A percentile compares a stretch with the other conserved stretches of the same genome.
Conservation (phyloP, 306 rosid species). For the Citrullus amarus region DNA sequence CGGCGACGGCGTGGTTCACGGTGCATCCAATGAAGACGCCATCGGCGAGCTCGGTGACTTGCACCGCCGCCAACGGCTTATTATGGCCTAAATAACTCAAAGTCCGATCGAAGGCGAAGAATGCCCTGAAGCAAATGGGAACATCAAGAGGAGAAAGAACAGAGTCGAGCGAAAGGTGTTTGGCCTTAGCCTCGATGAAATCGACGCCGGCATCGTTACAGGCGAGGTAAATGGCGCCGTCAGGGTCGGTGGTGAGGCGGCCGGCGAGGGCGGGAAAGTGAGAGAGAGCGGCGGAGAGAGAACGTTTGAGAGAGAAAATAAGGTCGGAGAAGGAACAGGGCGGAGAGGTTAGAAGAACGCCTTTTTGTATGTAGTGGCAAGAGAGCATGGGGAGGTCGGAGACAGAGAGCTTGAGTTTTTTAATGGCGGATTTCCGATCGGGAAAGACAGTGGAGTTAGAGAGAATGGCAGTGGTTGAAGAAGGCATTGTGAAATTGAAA, state of each 20-base stretch:
- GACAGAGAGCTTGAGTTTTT: constrained; percentile 54
- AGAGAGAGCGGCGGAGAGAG: constrained; percentile 45
- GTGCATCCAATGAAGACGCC: constrained; percentile 60
- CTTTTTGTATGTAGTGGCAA: constrained; percentile 81
- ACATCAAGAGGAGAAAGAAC: constrained; percentile 33
- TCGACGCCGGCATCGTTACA: constrained; percentile 72
- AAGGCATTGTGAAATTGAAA: constrained; percentile 39
- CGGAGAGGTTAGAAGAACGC: constrained; percentile 43
- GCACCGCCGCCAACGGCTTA: constrained; percentile 55
- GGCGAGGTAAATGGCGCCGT: constrained; percentile 37
- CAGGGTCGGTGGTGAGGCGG: constrained; percentile 40
- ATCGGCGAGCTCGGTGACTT: constrained; percentile 68
- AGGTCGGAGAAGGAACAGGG: constrained; percentile 37
- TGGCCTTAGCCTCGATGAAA: constrained; percentile 57
- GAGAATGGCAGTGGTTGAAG: constrained; percentile 36
- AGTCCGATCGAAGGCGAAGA: constrained; percentile 50
- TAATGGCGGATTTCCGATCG: constrained; percentile 31
- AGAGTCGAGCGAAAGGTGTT: constrained; percentile 24
- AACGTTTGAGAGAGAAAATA: constrained; percentile 33
- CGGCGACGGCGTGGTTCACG: constrained; percentile 62
- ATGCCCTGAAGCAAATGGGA: constrained; percentile 50
- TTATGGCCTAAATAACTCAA: constrained; percentile 59
- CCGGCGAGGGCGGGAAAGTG: constrained; percentile 85
- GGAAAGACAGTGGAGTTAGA: constrained; percentile 53
- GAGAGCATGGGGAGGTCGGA: constrained; percentile 90